Conservation (phyloP, 139 green algal species). For the Deuterostichococcus epilithicus region DNA sequence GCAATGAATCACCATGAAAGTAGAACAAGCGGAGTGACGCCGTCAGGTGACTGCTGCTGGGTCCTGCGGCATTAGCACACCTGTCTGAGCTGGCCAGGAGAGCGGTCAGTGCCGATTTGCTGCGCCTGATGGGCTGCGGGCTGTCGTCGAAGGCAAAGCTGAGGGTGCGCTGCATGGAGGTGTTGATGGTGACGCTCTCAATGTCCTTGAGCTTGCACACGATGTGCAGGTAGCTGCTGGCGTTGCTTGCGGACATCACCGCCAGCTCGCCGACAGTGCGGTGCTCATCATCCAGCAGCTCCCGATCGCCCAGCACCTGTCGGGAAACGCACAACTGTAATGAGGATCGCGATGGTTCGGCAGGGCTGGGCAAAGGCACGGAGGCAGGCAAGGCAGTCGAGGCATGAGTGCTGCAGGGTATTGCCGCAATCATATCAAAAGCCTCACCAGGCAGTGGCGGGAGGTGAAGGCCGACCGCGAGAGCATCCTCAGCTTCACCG, state of each 20-base stretch:
- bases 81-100: not conserved
- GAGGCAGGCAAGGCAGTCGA: too few species aligned
- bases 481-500: not conserved
- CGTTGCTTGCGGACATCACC: not conserved
- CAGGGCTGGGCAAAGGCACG: too few species aligned
- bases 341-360: too few species aligned
- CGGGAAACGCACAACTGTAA: too few species aligned
- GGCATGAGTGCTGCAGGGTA: too few species aligned
- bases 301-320: constrained; percentile 24
- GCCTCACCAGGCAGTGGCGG: not conserved
- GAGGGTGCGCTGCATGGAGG: not conserved
- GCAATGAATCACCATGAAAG: too few species aligned
- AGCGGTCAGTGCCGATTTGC: not conserved
- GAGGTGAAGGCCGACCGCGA: not conserved
- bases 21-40: too few species aligned
- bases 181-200: constrained; percentile 12
- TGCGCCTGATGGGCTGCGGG: not conserved
- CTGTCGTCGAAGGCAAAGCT: not conserved
- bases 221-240: constrained; percentile 18
- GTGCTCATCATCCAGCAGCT: constrained; percentile 20
- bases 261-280: constrained; percentile 19
- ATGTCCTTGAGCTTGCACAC: constrained; percentile 21
- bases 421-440: too few species aligned
- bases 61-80: too few species aligned
- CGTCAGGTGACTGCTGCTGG: too few species aligned